Evolutionary conservation across 163 green algal species (phyloP), one percentile per base, ranked within the genome.

Genomic region (Chlamydomonas reinhardtii): DNA sequence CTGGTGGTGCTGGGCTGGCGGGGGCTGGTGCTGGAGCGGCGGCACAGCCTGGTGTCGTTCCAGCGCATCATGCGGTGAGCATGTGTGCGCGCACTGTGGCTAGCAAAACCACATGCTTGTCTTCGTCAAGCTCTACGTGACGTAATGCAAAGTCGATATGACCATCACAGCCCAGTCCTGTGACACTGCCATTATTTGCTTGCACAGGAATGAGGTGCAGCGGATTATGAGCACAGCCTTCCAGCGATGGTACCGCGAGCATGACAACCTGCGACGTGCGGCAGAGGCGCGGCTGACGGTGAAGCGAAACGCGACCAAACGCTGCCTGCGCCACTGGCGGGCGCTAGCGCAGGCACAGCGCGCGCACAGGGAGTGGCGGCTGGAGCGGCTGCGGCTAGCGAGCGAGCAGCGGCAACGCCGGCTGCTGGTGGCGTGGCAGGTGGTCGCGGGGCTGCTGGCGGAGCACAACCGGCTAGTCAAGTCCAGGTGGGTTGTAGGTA

Each of bases 321-420:
- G 81, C 27, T 81, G 71, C 56, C 29, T 87, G 27, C 81, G 81
- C 19, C 71, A 81, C 71, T 87, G 81, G 81, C 48, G 48, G 48
- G 71, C 71, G 6, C 59, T 87, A 56, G 37, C 66, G 5, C 20
- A 66, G 71, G 70, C 37, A 4, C 29, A 65, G 2, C 35, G 31
- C 25, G 20, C 43, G 19, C 81, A 66, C 31, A 15, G 25, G 27
- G 59, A 68, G 29, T 87, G 71, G 81, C 71, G 59, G 14, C 56
- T 31, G 25, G 29, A 80, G 34, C 71, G 71, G 59, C 70, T 87
- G 32, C 16, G 16, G 29, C 16, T 59, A 17, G 81, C 59, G 9
- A 3, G 16, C 2, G 37, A 27, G 59, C 71, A 70, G 59, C 71
- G 81, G 54, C 74, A 4, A 22, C 71, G 52, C 17, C 70, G 81